Conservation (phyloP, 345 rosid species). For the Eucalyptus cloeziana region DNA sequence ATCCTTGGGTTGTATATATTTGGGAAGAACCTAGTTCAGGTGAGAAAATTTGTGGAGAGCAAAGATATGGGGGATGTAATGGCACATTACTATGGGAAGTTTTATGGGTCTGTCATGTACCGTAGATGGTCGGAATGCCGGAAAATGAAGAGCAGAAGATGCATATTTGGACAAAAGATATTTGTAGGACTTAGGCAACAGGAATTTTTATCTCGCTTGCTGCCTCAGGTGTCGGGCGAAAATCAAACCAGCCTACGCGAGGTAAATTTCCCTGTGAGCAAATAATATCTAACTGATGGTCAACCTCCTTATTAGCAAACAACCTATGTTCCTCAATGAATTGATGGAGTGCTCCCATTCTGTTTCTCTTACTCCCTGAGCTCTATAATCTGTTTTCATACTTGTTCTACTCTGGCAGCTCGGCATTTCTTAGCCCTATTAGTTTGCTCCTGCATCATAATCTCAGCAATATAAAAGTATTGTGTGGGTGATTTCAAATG, state of each 20-base stretch:
- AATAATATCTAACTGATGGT: background rate
- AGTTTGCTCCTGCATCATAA: background rate
- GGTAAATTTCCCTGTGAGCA: slow-evolving; percentile 12
- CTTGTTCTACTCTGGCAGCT: background rate
- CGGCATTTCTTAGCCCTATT: background rate
- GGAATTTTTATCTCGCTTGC: slow-evolving; percentile 42
- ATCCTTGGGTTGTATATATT: slow-evolving; percentile 53
- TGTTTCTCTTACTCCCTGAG: background rate
- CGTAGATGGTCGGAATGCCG: slow-evolving; percentile 45
- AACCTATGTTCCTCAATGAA: background rate
- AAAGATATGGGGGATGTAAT: slow-evolving; percentile 34
- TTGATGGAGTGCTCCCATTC: background rate
- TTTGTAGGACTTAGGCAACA: slow-evolving; percentile 45
- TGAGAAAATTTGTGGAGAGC: slow-evolving; percentile 31
- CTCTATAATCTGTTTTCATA: background rate
- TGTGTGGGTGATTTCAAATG: background rate
- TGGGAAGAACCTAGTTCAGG: slow-evolving; percentile 44
- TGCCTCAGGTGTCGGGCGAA: slow-evolving; percentile 19
- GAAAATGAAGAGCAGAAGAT: slow-evolving; percentile 25
- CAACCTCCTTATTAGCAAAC: background rate
- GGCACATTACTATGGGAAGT: slow-evolving; percentile 43
- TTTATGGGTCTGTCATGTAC: slow-evolving; percentile 31
- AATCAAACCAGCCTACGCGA: slow-evolving; percentile 15
- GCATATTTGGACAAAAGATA: slow-evolving; percentile 36
- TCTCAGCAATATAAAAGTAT: background rate